Evolutionary conservation across 208 protist genomes (phyloP).

Genomic region (Porcisia hertigi): DNA sequence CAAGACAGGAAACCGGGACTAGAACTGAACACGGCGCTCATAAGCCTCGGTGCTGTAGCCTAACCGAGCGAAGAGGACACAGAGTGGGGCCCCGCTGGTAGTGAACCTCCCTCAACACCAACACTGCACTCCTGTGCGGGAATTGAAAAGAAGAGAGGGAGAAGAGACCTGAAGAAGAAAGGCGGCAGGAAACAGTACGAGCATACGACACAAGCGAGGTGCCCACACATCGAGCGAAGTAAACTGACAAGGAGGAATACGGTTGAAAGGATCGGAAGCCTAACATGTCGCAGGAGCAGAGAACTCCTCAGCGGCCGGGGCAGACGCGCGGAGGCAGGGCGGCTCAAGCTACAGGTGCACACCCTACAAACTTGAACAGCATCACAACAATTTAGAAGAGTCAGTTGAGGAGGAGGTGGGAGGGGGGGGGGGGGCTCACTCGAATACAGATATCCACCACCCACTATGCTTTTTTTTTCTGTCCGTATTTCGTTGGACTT

Average conservation of each 20-base stretch:
- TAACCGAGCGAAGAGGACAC: not conserved
- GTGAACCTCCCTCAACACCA: not conserved
- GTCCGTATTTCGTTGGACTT: not conserved
- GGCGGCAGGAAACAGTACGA: not conserved
- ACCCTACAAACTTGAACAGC: not conserved
- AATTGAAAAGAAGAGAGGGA: not conserved
- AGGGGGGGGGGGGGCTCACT: too few species aligned
- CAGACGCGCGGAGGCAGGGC: not conserved
- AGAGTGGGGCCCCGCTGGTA: not conserved
- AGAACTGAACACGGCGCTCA: not conserved
- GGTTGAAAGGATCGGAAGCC: not conserved
- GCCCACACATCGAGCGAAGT: not conserved
- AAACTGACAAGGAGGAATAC: not conserved
- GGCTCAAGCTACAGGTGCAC: not conserved
- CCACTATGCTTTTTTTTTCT: slow-evolving; percentile 5
- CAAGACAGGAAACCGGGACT: not conserved
- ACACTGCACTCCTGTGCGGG: not conserved
- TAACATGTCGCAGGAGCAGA: not conserved
- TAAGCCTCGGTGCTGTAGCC: not conserved
- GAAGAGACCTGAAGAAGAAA: not conserved
- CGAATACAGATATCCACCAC: not conserved
- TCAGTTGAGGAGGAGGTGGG: too few species aligned
- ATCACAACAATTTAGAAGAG: not conserved
- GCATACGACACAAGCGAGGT: not conserved
- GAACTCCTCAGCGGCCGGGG: not conserved